Evolutionary conservation across 495 filamentous ascomycete genomes (phyloP), one percentile per base, ranked within the genome.

Genomic region (Penicillium herquei): DNA sequence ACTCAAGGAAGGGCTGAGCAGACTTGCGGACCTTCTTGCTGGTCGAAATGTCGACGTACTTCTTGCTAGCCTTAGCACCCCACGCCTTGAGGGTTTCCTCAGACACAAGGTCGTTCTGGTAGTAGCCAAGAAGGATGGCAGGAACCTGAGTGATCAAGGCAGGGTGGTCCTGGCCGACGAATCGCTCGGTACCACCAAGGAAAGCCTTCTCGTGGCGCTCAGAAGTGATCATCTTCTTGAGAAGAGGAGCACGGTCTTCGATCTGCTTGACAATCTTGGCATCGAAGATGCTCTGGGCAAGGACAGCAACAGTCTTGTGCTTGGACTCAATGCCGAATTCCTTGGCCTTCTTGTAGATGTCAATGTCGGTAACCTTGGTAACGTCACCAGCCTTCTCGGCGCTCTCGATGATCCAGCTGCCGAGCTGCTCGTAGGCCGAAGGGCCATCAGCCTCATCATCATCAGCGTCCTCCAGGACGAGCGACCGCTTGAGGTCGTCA

Each of bases 21-120:
- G 89, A 84, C 81, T 96, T 94, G 80, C 91, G 89, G 63, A 98
- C 89, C 81, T 96, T 96, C 81, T 91, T 93, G 78, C 91, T 96
- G 54, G 84, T 93, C 41, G 84, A 59, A 35, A 93, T 67, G 62
- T 98, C 94, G 67, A 96, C 91, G 68, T 96, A 97, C 73, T 96
- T 96, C 84, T 95, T 96, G 83, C 91, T 96, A 33, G 92, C 91
- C 81, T 93, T 95, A 62, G 82, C 78, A 54, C 92, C 91, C 94
- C 94, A 98, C 51, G 87, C 86, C 75, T 87, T 91, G 69, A 96
- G 81, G 30, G 90, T 83, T 46, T 93, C 91, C 77, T 98, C 94
- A 35, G 81, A 83, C 58, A 95, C 73, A 46, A 98, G 81, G 53
- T 98, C 93, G 55, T 91, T 78, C 74, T 96, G 80, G 71, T 96